Evolutionary conservation across 2,329 filamentous ascomycete genomes (phyloP).

Genomic region (Corinectria fuckeliana): DNA sequence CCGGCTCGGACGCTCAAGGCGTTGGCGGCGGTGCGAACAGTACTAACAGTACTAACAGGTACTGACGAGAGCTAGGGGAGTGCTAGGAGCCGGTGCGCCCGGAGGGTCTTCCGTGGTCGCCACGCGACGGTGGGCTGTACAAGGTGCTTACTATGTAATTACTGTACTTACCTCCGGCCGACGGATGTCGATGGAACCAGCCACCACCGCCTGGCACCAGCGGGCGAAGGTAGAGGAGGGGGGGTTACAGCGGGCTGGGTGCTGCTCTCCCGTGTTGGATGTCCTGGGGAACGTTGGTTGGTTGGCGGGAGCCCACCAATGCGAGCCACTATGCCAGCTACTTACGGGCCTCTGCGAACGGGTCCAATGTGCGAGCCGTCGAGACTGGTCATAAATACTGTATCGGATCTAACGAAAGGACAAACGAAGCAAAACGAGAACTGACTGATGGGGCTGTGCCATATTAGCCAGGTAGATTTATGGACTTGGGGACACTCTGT

Average conservation of each 20-base stretch:
- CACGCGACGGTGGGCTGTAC: conserved; percentile 6
- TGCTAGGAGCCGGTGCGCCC: conserved; percentile 6
- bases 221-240: too few relatives aligned
- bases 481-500: too few relatives aligned
- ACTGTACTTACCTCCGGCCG: not conserved
- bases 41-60: too few relatives aligned
- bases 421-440: too few relatives aligned
- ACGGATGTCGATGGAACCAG: not conserved
- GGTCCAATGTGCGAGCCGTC: too few relatives aligned
- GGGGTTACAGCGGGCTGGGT: too few relatives aligned
- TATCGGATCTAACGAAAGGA: too few relatives aligned
- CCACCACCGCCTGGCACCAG: not conserved
- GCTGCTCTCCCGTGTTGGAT: conserved; percentile 7
- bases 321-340: not conserved
- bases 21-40: not conserved
- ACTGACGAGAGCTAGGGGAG: not conserved
- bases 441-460: too few relatives aligned
- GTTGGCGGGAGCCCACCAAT: not conserved
- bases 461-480: too few relatives aligned
- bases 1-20: not conserved
- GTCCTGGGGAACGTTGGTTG: not conserved
- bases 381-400: too few relatives aligned
- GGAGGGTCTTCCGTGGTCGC: conserved; percentile 5
- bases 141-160: too few relatives aligned
- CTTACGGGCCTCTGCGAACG: too few relatives aligned